Evolutionary conservation across 768 basidiomycete genomes (phyloP).

Genomic region (Termitomyces sp.): DNA sequence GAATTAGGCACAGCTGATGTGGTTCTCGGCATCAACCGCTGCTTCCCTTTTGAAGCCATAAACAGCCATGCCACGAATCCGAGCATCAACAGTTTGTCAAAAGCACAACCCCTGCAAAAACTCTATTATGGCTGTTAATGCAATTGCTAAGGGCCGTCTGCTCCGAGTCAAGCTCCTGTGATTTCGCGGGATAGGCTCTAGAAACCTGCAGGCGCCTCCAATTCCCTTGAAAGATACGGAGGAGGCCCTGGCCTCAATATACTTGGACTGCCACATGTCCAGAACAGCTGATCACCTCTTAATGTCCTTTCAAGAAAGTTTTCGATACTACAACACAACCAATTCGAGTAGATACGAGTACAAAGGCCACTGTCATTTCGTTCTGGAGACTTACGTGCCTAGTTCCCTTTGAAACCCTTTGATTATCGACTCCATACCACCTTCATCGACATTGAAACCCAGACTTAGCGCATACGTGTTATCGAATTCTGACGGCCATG

Average conservation of each 20-base stretch:
- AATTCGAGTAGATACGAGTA: not conserved
- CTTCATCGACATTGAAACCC: constrained; percentile 39
- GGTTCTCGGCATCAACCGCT: too few relatives aligned
- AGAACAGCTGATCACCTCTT: not conserved
- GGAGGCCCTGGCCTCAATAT: not conserved
- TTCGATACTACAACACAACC: not conserved
- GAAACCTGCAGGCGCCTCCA: not conserved
- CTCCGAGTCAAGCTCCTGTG: too few relatives aligned
- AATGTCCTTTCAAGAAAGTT: not conserved
- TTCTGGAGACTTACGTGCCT: not conserved
- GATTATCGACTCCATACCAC: constrained; percentile 41
- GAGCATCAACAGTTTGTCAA: not conserved
- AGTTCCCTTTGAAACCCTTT: not conserved
- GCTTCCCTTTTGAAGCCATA: not conserved
- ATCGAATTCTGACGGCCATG: constrained; percentile 44
- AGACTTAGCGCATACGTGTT: constrained; percentile 36
- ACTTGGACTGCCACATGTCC: not conserved
- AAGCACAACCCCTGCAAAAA: not conserved
- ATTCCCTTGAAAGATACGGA: not conserved
- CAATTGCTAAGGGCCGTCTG: not conserved
- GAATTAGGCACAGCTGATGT: too few relatives aligned
- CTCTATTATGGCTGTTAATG: not conserved
- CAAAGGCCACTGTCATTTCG: too few relatives aligned
- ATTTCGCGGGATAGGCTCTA: too few relatives aligned
- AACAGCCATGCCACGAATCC: not conserved